Conservation (phyloP, 2,329 filamentous ascomycete genomes). For the Xylariales sp. region DNA sequence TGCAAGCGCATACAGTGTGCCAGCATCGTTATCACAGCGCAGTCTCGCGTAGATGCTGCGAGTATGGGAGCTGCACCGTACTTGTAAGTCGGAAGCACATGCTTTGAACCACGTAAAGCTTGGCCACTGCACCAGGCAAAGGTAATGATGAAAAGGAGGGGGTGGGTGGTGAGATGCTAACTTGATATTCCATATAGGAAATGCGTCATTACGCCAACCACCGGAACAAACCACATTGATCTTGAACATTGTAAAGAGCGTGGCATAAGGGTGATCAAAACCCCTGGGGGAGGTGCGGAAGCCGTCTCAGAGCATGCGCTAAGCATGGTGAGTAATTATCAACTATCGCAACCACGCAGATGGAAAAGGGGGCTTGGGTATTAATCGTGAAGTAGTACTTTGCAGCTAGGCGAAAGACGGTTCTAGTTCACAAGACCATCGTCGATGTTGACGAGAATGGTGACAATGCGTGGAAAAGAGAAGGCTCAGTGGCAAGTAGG, state of each 20-base stretch:
- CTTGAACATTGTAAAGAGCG: constrained; percentile 14
- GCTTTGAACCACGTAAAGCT: no score
- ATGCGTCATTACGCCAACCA: constrained; percentile 14
- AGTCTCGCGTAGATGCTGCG: constrained; percentile 10
- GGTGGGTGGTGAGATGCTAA: background rate
- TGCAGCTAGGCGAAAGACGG: constrained; percentile 16
- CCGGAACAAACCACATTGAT: constrained; percentile 16
- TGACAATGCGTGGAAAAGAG: constrained; percentile 13
- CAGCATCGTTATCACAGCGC: constrained; percentile 14
- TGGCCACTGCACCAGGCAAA: no score
- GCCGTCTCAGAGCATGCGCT: constrained; percentile 16
- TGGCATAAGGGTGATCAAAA: constrained; percentile 14
- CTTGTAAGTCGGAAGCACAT: constrained; percentile 10
- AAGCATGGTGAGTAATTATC: constrained; percentile 15
- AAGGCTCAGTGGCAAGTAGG: constrained; percentile 11
- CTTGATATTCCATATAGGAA: constrained; percentile 11
- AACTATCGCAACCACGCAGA: no score
- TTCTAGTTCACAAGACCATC: constrained; percentile 14
- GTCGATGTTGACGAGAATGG: constrained; percentile 9
- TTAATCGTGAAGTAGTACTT: constrained; percentile 18
- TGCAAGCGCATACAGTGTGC: constrained; percentile 15
- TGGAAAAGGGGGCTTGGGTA: no score
- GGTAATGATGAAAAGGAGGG: background rate
- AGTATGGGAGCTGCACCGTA: constrained; percentile 17
- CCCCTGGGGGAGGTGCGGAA: constrained; percentile 11